These are phyloP conservation scores for Xylaria grammica DNA, from an alignment of 495 filamentous ascomycete genomes.

Conservation along the genomic window DNA sequence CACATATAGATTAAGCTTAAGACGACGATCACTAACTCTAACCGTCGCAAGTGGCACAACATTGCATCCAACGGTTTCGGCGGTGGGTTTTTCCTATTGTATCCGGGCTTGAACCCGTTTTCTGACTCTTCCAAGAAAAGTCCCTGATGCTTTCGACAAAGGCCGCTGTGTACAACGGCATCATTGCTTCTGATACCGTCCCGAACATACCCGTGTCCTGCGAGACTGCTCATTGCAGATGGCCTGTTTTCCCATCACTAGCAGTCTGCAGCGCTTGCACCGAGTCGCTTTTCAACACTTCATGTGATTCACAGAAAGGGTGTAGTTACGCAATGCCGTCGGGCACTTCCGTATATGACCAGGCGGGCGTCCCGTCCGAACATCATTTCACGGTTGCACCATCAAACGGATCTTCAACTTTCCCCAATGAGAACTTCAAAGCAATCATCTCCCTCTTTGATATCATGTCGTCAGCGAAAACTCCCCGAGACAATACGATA, in stretches of 20 bases:
- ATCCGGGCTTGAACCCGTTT: background rate
- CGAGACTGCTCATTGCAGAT: constrained; percentile 40
- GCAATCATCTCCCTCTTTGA: constrained; percentile 45
- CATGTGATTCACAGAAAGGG: constrained; percentile 23
- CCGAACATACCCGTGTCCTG: constrained; percentile 32
- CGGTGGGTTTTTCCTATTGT: constrained; percentile 22
- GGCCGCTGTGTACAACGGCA: constrained; percentile 45
- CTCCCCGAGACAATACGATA: constrained; percentile 3
- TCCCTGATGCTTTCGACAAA: constrained; percentile 41
- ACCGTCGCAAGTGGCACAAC: constrained; percentile 30
- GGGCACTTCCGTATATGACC: constrained; percentile 31
- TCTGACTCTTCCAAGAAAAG: constrained; percentile 29
- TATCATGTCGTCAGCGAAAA: constrained; percentile 33
- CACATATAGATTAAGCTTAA: background rate
- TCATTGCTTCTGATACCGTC: constrained; percentile 35
- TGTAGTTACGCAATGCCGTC: constrained; percentile 41
- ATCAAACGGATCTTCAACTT: constrained; percentile 28
- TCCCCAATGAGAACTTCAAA: constrained; percentile 23
- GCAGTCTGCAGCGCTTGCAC: constrained; percentile 41
- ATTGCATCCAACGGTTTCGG: constrained; percentile 28
- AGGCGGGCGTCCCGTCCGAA: constrained; percentile 20
- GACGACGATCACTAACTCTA: background rate
- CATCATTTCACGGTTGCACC: constrained; percentile 39
- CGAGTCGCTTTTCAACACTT: constrained; percentile 25
- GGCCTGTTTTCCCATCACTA: constrained; percentile 44